These are phyloP conservation scores for Fusarium armeniacum DNA, from an alignment of 2,329 filamentous ascomycete species.

Conservation along the genomic window DNA sequence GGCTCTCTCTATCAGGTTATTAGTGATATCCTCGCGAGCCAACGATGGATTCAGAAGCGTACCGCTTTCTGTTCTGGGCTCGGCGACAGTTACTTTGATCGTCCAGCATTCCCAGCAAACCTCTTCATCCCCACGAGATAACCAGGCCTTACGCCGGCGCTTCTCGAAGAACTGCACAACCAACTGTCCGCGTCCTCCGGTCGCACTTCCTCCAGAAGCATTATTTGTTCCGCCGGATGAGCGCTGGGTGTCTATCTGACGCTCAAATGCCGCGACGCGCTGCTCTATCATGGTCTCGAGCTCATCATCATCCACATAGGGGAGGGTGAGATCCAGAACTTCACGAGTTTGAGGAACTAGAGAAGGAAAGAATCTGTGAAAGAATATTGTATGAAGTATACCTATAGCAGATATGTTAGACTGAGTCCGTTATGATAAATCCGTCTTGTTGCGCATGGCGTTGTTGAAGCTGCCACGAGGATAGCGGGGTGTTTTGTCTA, in stretches of 20 bases:
- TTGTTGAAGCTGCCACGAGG: slow-evolving; percentile 24
- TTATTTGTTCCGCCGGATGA: slow-evolving; percentile 49
- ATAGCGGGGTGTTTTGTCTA: slow-evolving; percentile 40
- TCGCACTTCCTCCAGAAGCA: slow-evolving; percentile 33
- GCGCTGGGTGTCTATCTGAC: slow-evolving; percentile 77
- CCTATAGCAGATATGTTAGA: slow-evolving; percentile 63
- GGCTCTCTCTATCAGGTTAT: slow-evolving; percentile 73
- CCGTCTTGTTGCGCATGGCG: not conserved
- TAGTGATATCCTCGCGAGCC: not conserved
- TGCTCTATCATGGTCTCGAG: slow-evolving; percentile 95
- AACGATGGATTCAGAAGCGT: slow-evolving; percentile 51
- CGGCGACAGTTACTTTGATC: slow-evolving; percentile 91
- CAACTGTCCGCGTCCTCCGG: slow-evolving; percentile 80
- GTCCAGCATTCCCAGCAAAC: slow-evolving; percentile 98
- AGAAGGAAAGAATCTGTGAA: slow-evolving; percentile 96
- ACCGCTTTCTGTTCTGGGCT: slow-evolving; percentile 90
- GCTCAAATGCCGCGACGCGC: slow-evolving; percentile 82
- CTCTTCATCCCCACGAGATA: slow-evolving; percentile 87
- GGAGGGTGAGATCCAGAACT: slow-evolving; percentile 89
- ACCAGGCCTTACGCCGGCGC: slow-evolving; percentile 83
- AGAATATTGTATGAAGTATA: slow-evolving; percentile 97
- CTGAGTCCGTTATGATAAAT: slow-evolving; percentile 2
- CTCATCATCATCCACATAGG: slow-evolving; percentile 89
- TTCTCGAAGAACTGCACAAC: slow-evolving; percentile 96
- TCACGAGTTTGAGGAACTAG: slow-evolving; percentile 87